Evolutionary conservation across 1,284 basidiomycete genomes (phyloP), one percentile per base, ranked within the genome.

Genomic region (Omphalotus olearius): DNA sequence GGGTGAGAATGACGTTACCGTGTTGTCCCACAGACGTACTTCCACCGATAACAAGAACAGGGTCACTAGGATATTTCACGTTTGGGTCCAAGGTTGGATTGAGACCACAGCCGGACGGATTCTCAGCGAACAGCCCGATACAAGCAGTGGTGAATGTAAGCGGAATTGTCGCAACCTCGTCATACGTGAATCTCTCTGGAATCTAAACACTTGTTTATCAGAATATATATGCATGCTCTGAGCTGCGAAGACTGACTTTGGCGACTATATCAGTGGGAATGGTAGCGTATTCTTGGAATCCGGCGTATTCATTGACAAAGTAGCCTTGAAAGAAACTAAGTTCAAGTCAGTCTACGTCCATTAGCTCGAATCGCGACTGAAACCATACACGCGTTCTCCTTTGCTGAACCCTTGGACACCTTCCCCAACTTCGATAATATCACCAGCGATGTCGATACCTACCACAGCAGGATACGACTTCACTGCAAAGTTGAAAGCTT

Each of bases 361-460:
- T 16, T 2, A 26, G 33, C 1, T 16, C 39, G 53, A 53, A 45
- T 17, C 17, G 16, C 45, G 14, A 45, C 44, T 60, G 16, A 49
- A 14, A 61, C 60, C 48, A 62, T 63, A 80, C 79, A 86, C 78
- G 61, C 73, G 70, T 60, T 87, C 82, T 2, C 83, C 83, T 35
- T 76, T 71, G 43, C 68, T 64, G 60, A 83, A 71, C 35, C 67
- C 64, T 1, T 68, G 67, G 13, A 84, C 80, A 0, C 70, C 76
- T 43, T 70, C 69, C 5, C 82, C 83, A 35, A 85, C 62, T 45
- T 71, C 68, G 18, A 74, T 74, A 18, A 87, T 75, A 3, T 73
- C 67, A 10, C 85, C 85, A 26, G 77, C 74, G 43, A 74, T 75
- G 59, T 88, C 85, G 16, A 66, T 71, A 4, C 85, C 85, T 9